Conservation (phyloP, 352 stramenopile genomes). For the Saprolegnia parasitica region DNA sequence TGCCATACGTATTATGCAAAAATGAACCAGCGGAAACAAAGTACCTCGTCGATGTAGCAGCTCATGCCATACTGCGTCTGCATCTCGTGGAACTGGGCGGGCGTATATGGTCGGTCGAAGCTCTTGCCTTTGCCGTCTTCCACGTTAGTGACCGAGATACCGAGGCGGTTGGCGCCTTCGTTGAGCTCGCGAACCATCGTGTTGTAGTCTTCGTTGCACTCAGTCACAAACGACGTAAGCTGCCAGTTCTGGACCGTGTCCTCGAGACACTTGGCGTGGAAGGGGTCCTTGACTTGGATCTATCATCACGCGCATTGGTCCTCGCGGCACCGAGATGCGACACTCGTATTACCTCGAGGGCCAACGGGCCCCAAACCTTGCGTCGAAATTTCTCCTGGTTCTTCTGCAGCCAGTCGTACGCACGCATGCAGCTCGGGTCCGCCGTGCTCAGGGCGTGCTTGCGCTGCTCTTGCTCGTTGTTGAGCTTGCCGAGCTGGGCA, state of each 20-base stretch:
- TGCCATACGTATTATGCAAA: neutral
- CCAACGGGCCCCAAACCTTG: conserved; percentile 78
- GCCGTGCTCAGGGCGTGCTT: conserved; percentile 48
- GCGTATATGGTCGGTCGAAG: conserved; percentile 54
- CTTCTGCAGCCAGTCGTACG: conserved; percentile 68
- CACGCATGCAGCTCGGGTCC: conserved; percentile 68
- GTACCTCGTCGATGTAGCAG: conserved; percentile 75
- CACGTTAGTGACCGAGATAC: conserved; percentile 64
- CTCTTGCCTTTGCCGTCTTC: conserved; percentile 49
- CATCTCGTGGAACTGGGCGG: conserved; percentile 50
- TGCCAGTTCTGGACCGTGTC: conserved; percentile 79
- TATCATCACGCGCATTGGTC: conserved; percentile 30
- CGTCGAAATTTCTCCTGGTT: conserved; percentile 63
- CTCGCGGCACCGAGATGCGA: neutral
- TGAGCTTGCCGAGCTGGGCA: conserved; percentile 41
- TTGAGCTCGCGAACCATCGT: conserved; percentile 65
- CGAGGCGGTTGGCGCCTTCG: conserved; percentile 45
- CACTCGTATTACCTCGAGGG: conserved; percentile 47
- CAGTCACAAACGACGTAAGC: conserved; percentile 61
- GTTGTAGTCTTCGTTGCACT: conserved; percentile 81
- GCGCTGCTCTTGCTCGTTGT: conserved; percentile 72
- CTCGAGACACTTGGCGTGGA: conserved; percentile 81
- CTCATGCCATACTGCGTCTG: conserved; percentile 55
- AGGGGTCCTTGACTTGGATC: conserved; percentile 74
- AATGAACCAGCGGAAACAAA: neutral